These are phyloP conservation scores for Xylaria digitata DNA, from an alignment of 2,329 filamentous ascomycete species.

Conservation along the genomic window DNA sequence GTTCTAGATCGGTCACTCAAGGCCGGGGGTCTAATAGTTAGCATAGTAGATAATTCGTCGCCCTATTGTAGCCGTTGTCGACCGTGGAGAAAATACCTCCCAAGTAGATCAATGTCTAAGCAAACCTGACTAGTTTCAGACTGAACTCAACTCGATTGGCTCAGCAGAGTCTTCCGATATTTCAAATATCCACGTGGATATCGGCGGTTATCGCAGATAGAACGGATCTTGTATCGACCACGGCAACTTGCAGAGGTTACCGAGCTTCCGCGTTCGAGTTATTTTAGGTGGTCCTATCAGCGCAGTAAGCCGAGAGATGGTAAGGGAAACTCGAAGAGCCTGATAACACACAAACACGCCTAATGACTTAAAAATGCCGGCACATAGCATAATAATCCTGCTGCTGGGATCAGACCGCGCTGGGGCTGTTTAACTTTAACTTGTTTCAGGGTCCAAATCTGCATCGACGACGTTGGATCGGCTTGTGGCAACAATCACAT, in stretches of 20 bases:
- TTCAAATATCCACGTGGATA: slow-evolving; percentile 37
- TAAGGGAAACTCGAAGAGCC: slow-evolving; percentile 24
- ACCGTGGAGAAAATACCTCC: background rate
- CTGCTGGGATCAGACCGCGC: slow-evolving; percentile 33
- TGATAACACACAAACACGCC: slow-evolving; percentile 32
- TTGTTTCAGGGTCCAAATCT: slow-evolving; percentile 39
- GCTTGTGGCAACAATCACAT: slow-evolving; percentile 28
- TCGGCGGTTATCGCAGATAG: slow-evolving; percentile 31
- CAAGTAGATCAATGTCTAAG: slow-evolving; percentile 27
- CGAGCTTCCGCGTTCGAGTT: slow-evolving; percentile 39
- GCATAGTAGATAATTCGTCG: slow-evolving; percentile 27
- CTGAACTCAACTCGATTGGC: slow-evolving; percentile 23
- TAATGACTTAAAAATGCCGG: slow-evolving; percentile 36
- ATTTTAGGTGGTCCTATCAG: slow-evolving; percentile 39
- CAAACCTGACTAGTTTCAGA: slow-evolving; percentile 25
- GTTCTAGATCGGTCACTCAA: slow-evolving; percentile 8
- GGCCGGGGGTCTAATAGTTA: slow-evolving; percentile 10
- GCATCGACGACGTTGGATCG: slow-evolving; percentile 34
- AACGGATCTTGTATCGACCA: slow-evolving; percentile 35
- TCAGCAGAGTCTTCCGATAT: slow-evolving; percentile 33
- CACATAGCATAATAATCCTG: slow-evolving; percentile 40
- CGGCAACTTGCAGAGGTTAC: slow-evolving; percentile 38
- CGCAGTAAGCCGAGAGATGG: slow-evolving; percentile 28
- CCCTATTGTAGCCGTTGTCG: slow-evolving; percentile 24
- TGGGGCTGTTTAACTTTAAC: slow-evolving; percentile 34